Evolutionary conservation across 2,329 filamentous ascomycete species (phyloP).

Genomic region (Xylariales sp.): DNA sequence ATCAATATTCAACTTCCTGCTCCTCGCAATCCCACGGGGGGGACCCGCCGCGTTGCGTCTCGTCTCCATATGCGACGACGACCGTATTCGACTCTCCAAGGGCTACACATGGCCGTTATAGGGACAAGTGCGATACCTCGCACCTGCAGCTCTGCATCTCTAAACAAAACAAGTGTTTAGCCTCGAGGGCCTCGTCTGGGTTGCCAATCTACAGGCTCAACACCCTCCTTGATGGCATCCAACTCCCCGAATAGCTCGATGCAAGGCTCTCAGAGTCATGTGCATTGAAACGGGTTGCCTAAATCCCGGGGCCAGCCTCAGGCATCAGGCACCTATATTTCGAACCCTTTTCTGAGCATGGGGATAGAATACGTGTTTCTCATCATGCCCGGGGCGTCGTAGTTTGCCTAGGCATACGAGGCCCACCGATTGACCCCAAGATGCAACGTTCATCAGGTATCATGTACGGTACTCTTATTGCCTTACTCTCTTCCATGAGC

Average conservation of each 20-base stretch:
- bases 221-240: not conserved
- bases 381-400: not conserved
- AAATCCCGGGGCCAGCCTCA: not conserved
- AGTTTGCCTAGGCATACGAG: slow-evolving; percentile 13
- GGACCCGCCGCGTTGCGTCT: not conserved
- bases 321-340: not conserved
- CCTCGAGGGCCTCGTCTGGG: not conserved
- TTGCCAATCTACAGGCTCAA: not conserved
- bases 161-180: not conserved
- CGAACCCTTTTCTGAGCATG: not conserved
- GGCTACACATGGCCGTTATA: not conserved
- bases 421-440: not conserved
- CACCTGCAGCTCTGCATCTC: not conserved
- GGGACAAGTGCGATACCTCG: not conserved
- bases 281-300: not conserved
- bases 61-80: not conserved
- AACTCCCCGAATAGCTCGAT: not conserved
- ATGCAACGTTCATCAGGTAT: slow-evolving; percentile 11
- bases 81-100: not conserved
- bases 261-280: not conserved
- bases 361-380: not conserved
- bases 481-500: not conserved
- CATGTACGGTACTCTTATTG: slow-evolving; percentile 2
- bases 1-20: not conserved
- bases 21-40: not conserved